Evolutionary conservation across 2,329 filamentous ascomycete genomes (phyloP).

Genomic region (Hypocreales sp.): DNA sequence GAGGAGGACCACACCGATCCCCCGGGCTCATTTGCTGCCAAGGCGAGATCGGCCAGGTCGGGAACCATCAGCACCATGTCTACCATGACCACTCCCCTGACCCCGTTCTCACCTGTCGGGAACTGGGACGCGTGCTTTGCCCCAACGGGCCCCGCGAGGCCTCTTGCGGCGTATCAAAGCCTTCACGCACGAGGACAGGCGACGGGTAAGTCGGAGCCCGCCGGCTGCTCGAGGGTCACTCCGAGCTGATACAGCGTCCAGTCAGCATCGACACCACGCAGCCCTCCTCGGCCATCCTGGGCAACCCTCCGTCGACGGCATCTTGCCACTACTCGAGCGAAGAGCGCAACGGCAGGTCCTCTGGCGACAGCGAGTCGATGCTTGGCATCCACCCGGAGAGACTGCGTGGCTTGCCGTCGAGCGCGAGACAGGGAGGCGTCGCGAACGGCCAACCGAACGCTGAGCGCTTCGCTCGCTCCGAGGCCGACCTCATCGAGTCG

Average conservation of each 20-base stretch:
- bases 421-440: conserved; percentile 5
- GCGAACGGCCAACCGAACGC: conserved; percentile 6
- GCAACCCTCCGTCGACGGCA: not conserved
- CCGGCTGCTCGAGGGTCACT: too few species aligned
- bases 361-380: conserved; percentile 4
- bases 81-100: conserved; percentile 10
- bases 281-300: conserved; percentile 2
- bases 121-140: conserved; percentile 3
- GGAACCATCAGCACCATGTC: conserved; percentile 15
- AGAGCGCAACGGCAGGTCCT: not conserved
- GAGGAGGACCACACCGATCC: conserved; percentile 21
- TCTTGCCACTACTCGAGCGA: not conserved
- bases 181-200: not conserved
- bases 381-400: conserved; percentile 6
- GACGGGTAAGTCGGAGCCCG: not conserved
- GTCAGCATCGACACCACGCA: not conserved
- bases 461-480: conserved; percentile 11
- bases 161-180: conserved; percentile 6
- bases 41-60: conserved; percentile 12
- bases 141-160: conserved; percentile 2
- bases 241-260: too few species aligned
- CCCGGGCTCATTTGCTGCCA: conserved; percentile 12
- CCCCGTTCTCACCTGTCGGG: conserved; percentile 10
- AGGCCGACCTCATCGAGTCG: conserved; percentile 14
- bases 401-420: conserved; percentile 10